These are phyloP conservation scores for Pezicula carpinea DNA, from an alignment of 2,329 filamentous ascomycete genomes.

Conservation along the genomic window DNA sequence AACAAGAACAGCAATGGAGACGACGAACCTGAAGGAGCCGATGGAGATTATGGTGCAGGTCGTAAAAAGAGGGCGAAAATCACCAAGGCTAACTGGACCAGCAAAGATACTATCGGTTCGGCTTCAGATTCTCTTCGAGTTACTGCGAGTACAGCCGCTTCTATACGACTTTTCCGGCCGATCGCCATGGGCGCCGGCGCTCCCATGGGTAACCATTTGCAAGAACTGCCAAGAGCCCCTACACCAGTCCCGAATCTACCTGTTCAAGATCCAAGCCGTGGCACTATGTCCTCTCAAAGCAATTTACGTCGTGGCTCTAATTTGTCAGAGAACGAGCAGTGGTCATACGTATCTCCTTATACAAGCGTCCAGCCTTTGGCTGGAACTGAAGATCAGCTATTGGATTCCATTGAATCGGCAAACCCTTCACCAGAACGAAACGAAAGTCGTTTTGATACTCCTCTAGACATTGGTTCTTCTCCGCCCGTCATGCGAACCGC, in stretches of 20 bases:
- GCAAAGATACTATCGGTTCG: constrained; percentile 65
- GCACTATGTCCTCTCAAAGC: constrained; percentile 35
- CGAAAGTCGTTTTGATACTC: constrained; percentile 57
- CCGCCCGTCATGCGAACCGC: constrained; percentile 71
- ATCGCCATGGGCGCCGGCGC: constrained; percentile 47
- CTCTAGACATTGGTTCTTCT: constrained; percentile 82
- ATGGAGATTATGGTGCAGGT: constrained; percentile 33
- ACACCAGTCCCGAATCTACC: constrained; percentile 60
- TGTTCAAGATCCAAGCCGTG: constrained; percentile 30
- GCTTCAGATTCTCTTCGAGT: constrained; percentile 78
- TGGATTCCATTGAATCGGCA: constrained; percentile 37
- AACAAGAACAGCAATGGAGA: too few relatives aligned
- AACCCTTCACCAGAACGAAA: constrained; percentile 43
- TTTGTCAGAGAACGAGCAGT: constrained; percentile 38
- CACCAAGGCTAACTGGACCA: constrained; percentile 67
- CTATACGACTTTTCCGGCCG: constrained; percentile 78
- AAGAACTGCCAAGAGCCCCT: constrained; percentile 70
- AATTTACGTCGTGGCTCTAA: constrained; percentile 57
- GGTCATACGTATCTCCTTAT: constrained; percentile 36
- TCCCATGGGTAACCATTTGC: constrained; percentile 48
- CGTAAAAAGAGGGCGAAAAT: constrained; percentile 74
- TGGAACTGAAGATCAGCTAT: constrained; percentile 26
- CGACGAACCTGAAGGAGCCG: constrained; percentile 41
- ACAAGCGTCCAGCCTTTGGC: constrained; percentile 30
- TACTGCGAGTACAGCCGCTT: constrained; percentile 86